phyloP scores from a whole-genome alignment of 345 rosid genomes.

The Ceriops decandra region DNA sequence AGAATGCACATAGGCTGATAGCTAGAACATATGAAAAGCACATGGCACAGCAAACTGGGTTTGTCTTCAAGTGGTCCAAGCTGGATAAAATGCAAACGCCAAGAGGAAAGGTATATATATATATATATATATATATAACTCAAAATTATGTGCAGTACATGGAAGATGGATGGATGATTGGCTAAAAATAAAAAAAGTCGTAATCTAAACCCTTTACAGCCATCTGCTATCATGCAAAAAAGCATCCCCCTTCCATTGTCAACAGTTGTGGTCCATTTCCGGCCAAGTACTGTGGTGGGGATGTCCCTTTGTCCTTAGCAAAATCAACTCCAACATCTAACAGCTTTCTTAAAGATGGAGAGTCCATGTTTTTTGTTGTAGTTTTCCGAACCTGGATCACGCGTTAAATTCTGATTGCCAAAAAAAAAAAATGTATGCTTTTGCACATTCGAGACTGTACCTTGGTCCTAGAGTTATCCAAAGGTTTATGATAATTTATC shows the following conservation, averaged over 20 bases:
- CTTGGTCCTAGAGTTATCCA: too few relatives aligned
- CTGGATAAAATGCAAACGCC: not conserved
- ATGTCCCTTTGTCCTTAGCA: not conserved
- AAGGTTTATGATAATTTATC: too few relatives aligned
- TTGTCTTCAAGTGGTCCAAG: slow-evolving; percentile 1
- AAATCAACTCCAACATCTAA: slow-evolving; percentile 11
- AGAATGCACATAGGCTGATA: not conserved
- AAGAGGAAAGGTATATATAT: not conserved
- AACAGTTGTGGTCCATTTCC: slow-evolving; percentile 17
- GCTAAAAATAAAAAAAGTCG: not conserved
- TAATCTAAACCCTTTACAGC: slow-evolving; percentile 9
- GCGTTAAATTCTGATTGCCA: not conserved
- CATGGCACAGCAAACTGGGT: not conserved
- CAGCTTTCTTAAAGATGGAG: not conserved
- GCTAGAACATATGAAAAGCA: too few relatives aligned
- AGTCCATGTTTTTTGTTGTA: not conserved
- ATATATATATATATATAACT: not conserved
- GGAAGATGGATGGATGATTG: not conserved
- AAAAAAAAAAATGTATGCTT: too few relatives aligned
- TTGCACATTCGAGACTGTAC: too few relatives aligned
- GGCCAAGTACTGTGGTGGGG: slow-evolving; percentile 3
- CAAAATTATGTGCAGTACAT: not conserved
- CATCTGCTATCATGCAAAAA: slow-evolving; percentile 16
- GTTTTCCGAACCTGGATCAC: not conserved
- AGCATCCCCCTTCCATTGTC: not conserved